These are phyloP conservation scores for Trichoderma oligosporum DNA, from an alignment of 2,329 filamentous ascomycete species.

Conservation along the genomic window DNA sequence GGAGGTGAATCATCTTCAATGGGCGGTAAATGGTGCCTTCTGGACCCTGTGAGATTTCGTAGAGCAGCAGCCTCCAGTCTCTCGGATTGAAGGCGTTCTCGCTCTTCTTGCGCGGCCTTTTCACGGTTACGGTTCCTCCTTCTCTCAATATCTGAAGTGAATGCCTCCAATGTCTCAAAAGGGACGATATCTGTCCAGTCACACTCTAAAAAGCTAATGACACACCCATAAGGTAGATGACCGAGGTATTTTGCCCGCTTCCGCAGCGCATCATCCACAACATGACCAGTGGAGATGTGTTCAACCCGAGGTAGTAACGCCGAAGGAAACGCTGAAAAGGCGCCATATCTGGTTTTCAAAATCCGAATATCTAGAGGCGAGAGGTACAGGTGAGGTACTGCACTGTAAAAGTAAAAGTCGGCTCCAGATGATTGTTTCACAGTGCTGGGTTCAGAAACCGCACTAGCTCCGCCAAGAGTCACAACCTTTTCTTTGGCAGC, in stretches of 20 bases:
- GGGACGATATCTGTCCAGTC: constrained; percentile 91
- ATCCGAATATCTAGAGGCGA: constrained; percentile 90
- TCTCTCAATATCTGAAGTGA: constrained; percentile 71
- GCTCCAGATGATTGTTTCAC: constrained; percentile 36
- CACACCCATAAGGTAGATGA: constrained; percentile 84
- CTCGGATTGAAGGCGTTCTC: constrained; percentile 77
- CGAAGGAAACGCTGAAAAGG: constrained; percentile 77
- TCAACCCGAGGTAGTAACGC: constrained; percentile 84
- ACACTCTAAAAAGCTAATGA: constrained; percentile 87
- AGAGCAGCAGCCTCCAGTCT: constrained; percentile 70
- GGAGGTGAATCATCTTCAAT: constrained; percentile 38
- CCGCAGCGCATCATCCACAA: constrained; percentile 78
- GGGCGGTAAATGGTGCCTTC: constrained; percentile 35
- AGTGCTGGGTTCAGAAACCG: constrained; percentile 21
- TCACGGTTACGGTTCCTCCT: constrained; percentile 74
- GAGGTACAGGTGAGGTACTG: constrained; percentile 81
- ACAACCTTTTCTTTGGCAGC: constrained; percentile 71
- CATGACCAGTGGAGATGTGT: constrained; percentile 81
- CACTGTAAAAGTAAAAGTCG: constrained; percentile 83
- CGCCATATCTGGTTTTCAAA: constrained; percentile 80
- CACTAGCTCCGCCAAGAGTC: constrained; percentile 37
- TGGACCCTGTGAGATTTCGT: constrained; percentile 46
- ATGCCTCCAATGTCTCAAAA: constrained; percentile 68
- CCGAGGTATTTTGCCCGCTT: constrained; percentile 82
- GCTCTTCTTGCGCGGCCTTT: constrained; percentile 81